A percentile compares a stretch with the other conserved stretches of the same genome.
These are phyloP conservation scores for Neopestalotiopsis rosae DNA, from an alignment of 2,329 filamentous ascomycete species.

Conservation along the genomic window DNA sequence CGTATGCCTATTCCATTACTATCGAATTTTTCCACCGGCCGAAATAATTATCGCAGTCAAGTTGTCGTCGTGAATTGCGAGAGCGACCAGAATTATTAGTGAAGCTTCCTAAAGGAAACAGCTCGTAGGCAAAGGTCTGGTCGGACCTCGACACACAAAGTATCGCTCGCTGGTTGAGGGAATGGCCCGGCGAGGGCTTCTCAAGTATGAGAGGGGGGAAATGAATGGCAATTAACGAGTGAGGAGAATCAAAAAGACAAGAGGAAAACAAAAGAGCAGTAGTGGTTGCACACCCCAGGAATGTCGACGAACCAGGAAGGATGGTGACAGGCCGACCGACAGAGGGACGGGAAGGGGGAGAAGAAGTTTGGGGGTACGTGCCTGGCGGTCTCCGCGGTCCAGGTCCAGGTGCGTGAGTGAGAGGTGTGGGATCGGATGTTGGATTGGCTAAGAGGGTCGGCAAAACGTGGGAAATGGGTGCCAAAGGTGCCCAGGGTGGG, in stretches of 20 bases:
- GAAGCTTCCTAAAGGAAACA: background rate
- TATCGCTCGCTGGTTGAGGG: background rate
- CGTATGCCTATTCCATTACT: conserved; percentile 5
- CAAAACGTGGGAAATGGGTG: background rate
- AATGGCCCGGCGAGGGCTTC: background rate
- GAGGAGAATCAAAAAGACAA: conserved; percentile 12
- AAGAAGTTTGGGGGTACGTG: background rate
- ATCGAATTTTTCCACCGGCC: background rate
- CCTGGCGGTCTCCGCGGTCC: background rate
- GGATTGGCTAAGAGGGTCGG: background rate
- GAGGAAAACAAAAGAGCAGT: conserved; percentile 7
- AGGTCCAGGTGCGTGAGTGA: background rate
- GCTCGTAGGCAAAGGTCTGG: background rate
- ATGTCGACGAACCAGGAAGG: conserved; percentile 3
- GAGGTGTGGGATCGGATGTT: background rate
- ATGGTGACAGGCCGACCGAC: background rate
- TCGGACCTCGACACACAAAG: background rate
- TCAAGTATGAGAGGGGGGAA: background rate
- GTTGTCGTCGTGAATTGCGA: background rate
- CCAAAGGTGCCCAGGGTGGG: background rate
- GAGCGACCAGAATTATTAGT: background rate
- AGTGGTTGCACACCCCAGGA: conserved; percentile 8
- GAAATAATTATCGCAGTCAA: background rate
- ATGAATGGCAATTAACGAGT: conserved; percentile 8
- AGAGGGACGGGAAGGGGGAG: conserved; percentile 1